Evolutionary conservation across 371 early-diverging fungal genomes (phyloP), one percentile per base, ranked within the genome.

Genomic region (Mortierella sp.): DNA sequence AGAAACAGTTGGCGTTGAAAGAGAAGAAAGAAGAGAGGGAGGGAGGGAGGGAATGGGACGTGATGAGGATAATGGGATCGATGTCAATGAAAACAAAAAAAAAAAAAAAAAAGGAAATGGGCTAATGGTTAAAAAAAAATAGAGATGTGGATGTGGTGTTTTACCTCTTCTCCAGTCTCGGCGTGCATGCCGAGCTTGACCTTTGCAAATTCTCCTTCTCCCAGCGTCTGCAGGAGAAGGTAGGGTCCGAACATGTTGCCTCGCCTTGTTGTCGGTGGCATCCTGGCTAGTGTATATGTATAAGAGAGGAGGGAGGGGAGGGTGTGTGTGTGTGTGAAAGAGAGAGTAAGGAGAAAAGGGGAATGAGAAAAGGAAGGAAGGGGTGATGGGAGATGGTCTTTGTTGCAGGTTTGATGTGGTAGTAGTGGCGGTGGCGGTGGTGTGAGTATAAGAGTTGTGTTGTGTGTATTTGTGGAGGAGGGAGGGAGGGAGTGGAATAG

Each of bases 121-220:
- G 41, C 27, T 74, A 60, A 54, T 29, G 73, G 12, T 21, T 21
- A 54, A 63, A 35, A 29, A 18, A 63, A 63, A 38, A 55, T 4
- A 7, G 5, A 27, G 0, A 29, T 14, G 12, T 70, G 68, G 60
- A 51, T 29, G 55, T 21, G 38, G 68, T 27, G 24, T 60, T 83
- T 86, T 91, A 97, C 99, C 93, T 97, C 97, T 87, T 95, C 94
- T 16, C 96, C 95, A 5, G 96, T 96, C 73, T 96, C 89, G 71
- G 93, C 94, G 87, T 98, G 96, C 74, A 97, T 90, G 6, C 97
- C 99, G 35, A 98, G 93, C 88, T 99, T 98, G 80, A 99, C 99
- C 90, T 98, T 97, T 65, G 98, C 98, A 87, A 98, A 99, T 89
- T 98, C 99, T 49, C 99, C 99, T 88, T 97, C 98, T 75, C 99